phyloP scores from a whole-genome alignment of 495 filamentous ascomycete species.

The Lasiosphaeria miniovina region DNA sequence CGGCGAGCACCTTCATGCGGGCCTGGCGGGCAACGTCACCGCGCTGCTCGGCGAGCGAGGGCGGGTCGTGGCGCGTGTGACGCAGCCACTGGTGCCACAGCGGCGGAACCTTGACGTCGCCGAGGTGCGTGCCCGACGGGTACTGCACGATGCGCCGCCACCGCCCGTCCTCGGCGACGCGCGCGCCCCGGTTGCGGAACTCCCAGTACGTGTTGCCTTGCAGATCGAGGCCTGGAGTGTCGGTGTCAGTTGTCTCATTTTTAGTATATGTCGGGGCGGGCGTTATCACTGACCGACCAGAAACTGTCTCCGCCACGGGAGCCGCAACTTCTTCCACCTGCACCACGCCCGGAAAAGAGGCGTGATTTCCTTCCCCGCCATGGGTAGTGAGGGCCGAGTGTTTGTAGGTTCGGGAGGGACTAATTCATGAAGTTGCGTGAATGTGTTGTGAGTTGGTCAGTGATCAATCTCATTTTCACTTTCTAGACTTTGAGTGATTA shows the following conservation, averaged over 20 bases:
- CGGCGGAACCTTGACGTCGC: slow-evolving; percentile 61
- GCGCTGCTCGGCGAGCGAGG: slow-evolving; percentile 71
- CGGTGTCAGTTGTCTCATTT: background rate
- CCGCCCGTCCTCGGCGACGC: slow-evolving; percentile 43
- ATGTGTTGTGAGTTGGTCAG: too few relatives aligned
- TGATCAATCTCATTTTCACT: too few relatives aligned
- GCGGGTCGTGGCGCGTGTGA: slow-evolving; percentile 67
- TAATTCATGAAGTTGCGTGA: too few relatives aligned
- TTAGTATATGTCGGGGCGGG: background rate
- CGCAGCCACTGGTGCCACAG: slow-evolving; percentile 98
- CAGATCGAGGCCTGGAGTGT: slow-evolving; percentile 69
- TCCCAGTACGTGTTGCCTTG: slow-evolving; percentile 93
- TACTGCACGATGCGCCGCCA: slow-evolving; percentile 68
- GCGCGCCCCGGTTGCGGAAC: slow-evolving; percentile 64
- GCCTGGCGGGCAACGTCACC: slow-evolving; percentile 64
- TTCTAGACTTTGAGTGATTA: too few relatives aligned
- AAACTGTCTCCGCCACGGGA: slow-evolving; percentile 84
- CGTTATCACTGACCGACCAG: slow-evolving; percentile 62
- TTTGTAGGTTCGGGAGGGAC: background rate
- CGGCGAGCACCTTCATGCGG: slow-evolving; percentile 70
- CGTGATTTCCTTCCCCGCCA: slow-evolving; percentile 20
- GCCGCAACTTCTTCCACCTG: slow-evolving; percentile 76
- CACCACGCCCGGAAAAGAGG: slow-evolving; percentile 59
- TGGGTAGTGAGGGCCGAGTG: background rate
- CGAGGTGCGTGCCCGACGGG: slow-evolving; percentile 57